A percentile compares a stretch with the other conserved stretches of the same genome.
phyloP scores from a whole-genome alignment of 495 filamentous ascomycete genomes.

The Aspergillus baeticus region DNA sequence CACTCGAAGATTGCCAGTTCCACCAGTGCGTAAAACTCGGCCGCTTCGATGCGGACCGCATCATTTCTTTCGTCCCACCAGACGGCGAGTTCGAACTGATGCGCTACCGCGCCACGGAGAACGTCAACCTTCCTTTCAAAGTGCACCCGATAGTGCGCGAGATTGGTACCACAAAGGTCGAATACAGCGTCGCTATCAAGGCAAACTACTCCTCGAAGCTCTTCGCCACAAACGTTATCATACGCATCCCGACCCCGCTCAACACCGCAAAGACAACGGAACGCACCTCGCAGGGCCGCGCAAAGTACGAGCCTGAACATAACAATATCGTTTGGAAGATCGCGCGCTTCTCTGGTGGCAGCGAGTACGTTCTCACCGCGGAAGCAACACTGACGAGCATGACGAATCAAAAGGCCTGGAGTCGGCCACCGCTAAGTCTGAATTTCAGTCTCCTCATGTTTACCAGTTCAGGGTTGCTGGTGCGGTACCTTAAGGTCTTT shows the following conservation, averaged over 20 bases:
- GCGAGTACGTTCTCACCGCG: constrained; percentile 90
- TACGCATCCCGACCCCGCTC: constrained; percentile 91
- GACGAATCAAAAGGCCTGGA: constrained; percentile 99
- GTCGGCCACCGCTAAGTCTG: constrained; percentile 84
- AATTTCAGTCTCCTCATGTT: constrained; percentile 97
- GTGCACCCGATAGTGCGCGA: constrained; percentile 99
- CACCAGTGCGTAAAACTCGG: constrained; percentile 98
- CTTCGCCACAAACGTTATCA: constrained; percentile 96
- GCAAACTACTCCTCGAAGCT: constrained; percentile 96
- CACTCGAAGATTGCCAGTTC: constrained; percentile 97
- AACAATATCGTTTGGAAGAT: constrained; percentile 99
- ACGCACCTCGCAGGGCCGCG: constrained; percentile 90
- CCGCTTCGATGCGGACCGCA: constrained; percentile 95
- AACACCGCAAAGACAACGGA: constrained; percentile 97
- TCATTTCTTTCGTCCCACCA: constrained; percentile 96
- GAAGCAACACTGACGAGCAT: constrained; percentile 92
- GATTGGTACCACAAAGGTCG: constrained; percentile 94
- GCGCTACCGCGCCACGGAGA: constrained; percentile 99
- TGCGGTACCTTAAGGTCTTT: constrained; percentile 97
- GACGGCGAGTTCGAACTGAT: constrained; percentile 99
- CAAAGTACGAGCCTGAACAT: constrained; percentile 96
- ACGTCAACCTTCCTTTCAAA: constrained; percentile 98
- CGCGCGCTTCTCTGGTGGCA: constrained; percentile 90
- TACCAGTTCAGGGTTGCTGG: constrained; percentile 86
- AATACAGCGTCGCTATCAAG: constrained; percentile 96